Conservation (phyloP, 2,329 filamentous ascomycete genomes). For the Diaporthe ilicicola region DNA sequence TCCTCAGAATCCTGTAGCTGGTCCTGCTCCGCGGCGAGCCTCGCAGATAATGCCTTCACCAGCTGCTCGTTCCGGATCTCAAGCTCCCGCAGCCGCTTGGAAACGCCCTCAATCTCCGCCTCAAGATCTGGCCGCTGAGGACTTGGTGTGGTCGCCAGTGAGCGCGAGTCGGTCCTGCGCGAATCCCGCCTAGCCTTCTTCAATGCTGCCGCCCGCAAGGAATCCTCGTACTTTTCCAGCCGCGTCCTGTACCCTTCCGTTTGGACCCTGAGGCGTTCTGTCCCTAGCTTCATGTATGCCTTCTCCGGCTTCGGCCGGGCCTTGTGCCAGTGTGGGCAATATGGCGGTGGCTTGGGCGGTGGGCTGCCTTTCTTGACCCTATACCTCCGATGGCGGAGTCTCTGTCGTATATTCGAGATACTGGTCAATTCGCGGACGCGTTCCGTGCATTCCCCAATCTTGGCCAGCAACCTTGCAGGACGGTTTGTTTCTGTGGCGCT, state of each 20-base stretch:
- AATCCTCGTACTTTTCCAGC: not conserved
- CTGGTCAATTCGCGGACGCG: not conserved
- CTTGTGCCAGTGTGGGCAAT: not conserved
- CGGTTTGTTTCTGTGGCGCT: no score
- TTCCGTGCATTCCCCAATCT: not conserved
- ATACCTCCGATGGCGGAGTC: not conserved
- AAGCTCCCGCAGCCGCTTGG: not conserved
- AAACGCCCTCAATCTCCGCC: not conserved
- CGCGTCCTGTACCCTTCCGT: not conserved
- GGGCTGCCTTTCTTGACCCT: not conserved
- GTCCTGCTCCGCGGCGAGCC: no score
- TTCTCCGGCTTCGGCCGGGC: not conserved
- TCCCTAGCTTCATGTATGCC: not conserved
- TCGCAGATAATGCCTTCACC: not conserved
- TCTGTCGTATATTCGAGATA: not conserved
- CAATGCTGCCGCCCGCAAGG: not conserved
- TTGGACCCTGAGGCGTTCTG: not conserved
- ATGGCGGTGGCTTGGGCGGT: not conserved
- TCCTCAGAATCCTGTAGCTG: no score
- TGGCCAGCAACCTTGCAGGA: not conserved
- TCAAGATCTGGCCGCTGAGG: not conserved
- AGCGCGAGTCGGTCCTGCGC: not conserved
- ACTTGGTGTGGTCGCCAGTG: not conserved
- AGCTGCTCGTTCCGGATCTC: not conserved
- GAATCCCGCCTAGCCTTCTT: not conserved